These are phyloP conservation scores for Cladosporium phlei DNA, from an alignment of 2,329 filamentous ascomycete species.

Conservation along the genomic window DNA sequence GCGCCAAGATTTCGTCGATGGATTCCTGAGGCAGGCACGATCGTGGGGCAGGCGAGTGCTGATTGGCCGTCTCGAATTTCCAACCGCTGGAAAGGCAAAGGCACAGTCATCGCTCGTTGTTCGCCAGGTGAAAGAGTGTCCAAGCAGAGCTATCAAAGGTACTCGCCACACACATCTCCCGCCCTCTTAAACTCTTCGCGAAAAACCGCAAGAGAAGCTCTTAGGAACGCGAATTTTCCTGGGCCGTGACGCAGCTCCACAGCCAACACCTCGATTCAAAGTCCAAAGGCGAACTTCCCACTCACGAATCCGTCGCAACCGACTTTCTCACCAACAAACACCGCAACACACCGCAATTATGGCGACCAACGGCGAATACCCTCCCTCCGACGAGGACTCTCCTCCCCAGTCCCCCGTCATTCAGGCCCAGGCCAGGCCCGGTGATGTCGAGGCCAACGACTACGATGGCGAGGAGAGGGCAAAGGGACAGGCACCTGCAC, in stretches of 20 bases:
- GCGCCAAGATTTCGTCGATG: slow-evolving; percentile 1
- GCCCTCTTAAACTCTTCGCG: no score
- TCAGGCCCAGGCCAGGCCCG: slow-evolving; percentile 54
- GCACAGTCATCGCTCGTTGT: slow-evolving; percentile 7
- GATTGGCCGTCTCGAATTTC: slow-evolving; percentile 7
- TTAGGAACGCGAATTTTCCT: no score
- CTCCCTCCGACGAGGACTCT: slow-evolving; percentile 47
- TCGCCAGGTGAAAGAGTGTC: no score
- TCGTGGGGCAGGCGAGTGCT: slow-evolving; percentile 6
- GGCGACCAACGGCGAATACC: slow-evolving; percentile 52
- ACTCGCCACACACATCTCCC: no score
- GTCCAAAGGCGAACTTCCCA: no score
- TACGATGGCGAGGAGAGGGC: slow-evolving; percentile 56
- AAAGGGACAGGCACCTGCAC: slow-evolving; percentile 54
- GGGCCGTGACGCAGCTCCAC: no score
- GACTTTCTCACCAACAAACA: slow-evolving; percentile 1
- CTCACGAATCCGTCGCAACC: slow-evolving; percentile 6
- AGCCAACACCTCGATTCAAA: no score
- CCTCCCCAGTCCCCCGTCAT: slow-evolving; percentile 52
- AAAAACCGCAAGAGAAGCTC: no score
- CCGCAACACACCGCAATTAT: slow-evolving; percentile 39
- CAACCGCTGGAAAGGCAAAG: background rate
- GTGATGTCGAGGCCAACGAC: slow-evolving; percentile 70
- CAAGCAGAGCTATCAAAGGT: no score
- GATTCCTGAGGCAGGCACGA: background rate